Conservation (phyloP, 2,329 filamentous ascomycete species). For the Sporothrix luriei region DNA sequence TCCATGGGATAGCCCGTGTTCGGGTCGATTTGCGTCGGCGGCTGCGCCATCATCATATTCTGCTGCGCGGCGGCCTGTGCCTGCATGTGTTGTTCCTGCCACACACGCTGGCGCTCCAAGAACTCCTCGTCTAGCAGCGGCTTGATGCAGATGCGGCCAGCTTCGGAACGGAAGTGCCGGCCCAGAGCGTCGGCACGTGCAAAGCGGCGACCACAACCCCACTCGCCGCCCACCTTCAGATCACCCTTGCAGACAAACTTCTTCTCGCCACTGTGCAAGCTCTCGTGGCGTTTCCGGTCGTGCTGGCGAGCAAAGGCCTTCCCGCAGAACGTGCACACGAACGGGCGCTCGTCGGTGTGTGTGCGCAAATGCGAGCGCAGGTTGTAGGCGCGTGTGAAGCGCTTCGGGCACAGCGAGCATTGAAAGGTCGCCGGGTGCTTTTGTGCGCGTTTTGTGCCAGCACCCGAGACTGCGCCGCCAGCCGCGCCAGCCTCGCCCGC, state of each 20-base stretch:
- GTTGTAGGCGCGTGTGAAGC: slow-evolving; percentile 96
- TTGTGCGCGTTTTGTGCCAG: slow-evolving; percentile 76
- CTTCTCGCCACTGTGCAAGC: slow-evolving; percentile 94
- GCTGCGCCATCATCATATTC: slow-evolving; percentile 58
- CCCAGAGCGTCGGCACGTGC: slow-evolving; percentile 93
- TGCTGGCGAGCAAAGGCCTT: slow-evolving; percentile 98
- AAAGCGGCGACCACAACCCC: slow-evolving; percentile 92
- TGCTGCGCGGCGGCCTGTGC: slow-evolving; percentile 53
- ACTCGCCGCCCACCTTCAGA: slow-evolving; percentile 77
- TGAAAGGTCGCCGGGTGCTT: slow-evolving; percentile 98
- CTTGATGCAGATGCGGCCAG: slow-evolving; percentile 93
- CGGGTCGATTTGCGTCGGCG: slow-evolving; percentile 60
- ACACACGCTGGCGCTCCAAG: slow-evolving; percentile 72
- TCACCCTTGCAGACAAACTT: slow-evolving; percentile 96
- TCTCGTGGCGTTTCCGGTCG: slow-evolving; percentile 95
- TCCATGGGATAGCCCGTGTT: slow-evolving; percentile 62
- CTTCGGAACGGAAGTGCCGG: slow-evolving; percentile 92
- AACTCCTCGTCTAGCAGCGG: slow-evolving; percentile 96
- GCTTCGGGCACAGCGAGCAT: slow-evolving; percentile 88
- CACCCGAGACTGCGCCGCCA: slow-evolving; percentile 56
- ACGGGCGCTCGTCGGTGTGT: slow-evolving; percentile 94
- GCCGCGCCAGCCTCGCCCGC: slow-evolving; percentile 57
- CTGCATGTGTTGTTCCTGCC: slow-evolving; percentile 72
- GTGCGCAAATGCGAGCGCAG: slow-evolving; percentile 92
- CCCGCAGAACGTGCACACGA: slow-evolving; percentile 93